phyloP scores from a whole-genome alignment of 192 early-diverging fungal genomes.

The Funneliformis mosseae region DNA sequence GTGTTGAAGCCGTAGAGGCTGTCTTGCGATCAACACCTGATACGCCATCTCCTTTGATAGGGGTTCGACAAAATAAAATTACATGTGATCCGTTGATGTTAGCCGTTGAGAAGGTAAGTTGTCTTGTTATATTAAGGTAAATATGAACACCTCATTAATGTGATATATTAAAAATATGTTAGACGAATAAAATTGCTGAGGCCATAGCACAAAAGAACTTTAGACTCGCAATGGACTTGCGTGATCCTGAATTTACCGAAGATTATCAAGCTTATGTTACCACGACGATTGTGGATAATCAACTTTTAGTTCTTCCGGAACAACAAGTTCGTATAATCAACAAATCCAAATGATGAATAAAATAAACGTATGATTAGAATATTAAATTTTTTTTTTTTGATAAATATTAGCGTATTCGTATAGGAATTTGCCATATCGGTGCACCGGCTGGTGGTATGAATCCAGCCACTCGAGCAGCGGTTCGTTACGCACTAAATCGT shows the following conservation, averaged over 20 bases:
- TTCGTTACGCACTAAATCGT: conserved; percentile 81
- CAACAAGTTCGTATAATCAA: conserved; percentile 30
- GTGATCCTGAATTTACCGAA: conserved; percentile 81
- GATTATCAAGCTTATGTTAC: conserved; percentile 67
- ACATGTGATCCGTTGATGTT: conserved; percentile 86
- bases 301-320: conserved; percentile 38
- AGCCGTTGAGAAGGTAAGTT: conserved; percentile 78
- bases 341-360: neutral
- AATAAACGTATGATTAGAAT: neutral
- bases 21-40: conserved; percentile 82
- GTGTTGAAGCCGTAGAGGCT: conserved; percentile 92
- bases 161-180: neutral
- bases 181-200: conserved; percentile 85
- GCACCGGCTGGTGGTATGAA: conserved; percentile 99
- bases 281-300: conserved; percentile 49
- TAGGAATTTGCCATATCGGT: conserved; percentile 92
- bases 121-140: neutral
- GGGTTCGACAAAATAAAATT: conserved; percentile 88
- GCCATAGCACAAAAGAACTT: conserved; percentile 86
- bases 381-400: neutral
- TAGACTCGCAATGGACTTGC: conserved; percentile 83
- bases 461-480: conserved; percentile 87
- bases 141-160: neutral
- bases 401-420: conserved; percentile 61
- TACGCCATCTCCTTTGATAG: conserved; percentile 91